Evolutionary conservation across 2,329 filamentous ascomycete genomes (phyloP).

Genomic region (Fusarium nygamai): DNA sequence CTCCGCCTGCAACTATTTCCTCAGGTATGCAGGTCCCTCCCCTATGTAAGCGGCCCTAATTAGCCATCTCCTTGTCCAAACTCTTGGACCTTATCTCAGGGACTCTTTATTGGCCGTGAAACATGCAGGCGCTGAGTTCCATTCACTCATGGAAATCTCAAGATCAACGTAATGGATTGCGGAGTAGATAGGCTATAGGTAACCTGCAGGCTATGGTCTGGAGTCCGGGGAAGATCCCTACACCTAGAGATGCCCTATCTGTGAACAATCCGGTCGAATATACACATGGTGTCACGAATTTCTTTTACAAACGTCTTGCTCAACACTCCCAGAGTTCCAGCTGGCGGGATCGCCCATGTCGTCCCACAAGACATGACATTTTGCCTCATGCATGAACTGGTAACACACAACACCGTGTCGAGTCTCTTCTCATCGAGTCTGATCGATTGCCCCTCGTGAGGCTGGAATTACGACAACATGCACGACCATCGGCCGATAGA

Average conservation of each 20-base stretch:
- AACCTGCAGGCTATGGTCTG: not conserved
- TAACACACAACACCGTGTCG: slow-evolving; percentile 4
- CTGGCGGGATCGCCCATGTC: slow-evolving; percentile 5
- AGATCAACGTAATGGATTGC: slow-evolving; percentile 34
- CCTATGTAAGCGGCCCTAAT: slow-evolving; percentile 23
- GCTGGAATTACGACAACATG: slow-evolving; percentile 6
- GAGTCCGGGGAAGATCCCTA: slow-evolving; percentile 18
- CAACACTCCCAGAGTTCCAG: not conserved
- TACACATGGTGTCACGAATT: slow-evolving; percentile 8
- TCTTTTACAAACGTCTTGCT: not conserved
- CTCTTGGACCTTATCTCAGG: slow-evolving; percentile 31
- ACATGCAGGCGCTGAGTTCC: slow-evolving; percentile 7
- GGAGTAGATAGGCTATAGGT: slow-evolving; percentile 6
- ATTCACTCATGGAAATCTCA: slow-evolving; percentile 30
- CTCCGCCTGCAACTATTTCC: slow-evolving; percentile 29
- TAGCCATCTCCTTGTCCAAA: slow-evolving; percentile 19
- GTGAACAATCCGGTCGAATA: not conserved
- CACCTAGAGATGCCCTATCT: not conserved
- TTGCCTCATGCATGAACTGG: slow-evolving; percentile 29
- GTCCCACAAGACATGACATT: slow-evolving; percentile 2
- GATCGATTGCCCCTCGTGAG: not conserved
- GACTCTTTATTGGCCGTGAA: slow-evolving; percentile 15
- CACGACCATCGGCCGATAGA: not conserved
- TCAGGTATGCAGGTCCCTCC: slow-evolving; percentile 28
- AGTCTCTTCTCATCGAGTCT: not conserved